Conservation (phyloP, 768 basidiomycete genomes). For the Leccinum variicolor region DNA sequence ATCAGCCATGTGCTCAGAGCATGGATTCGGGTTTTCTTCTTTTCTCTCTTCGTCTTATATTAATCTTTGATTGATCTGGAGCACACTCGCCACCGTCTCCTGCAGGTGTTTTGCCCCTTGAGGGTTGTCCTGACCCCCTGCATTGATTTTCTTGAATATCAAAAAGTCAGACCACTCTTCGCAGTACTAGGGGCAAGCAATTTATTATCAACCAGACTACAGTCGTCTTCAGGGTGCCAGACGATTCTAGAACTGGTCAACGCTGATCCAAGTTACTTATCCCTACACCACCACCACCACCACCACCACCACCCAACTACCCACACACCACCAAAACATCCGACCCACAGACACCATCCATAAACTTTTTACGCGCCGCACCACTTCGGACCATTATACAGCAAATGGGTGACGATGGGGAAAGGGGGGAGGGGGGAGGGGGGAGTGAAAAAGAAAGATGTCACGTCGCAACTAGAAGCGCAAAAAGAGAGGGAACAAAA, state of each 20-base stretch:
- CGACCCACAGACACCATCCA: slow-evolving; percentile 14
- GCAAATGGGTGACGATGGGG: background rate
- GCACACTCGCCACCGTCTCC: background rate
- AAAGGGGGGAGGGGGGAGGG: background rate
- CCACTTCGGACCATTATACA: slow-evolving; percentile 19
- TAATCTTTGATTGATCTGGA: background rate
- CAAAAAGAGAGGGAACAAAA: slow-evolving; percentile 8
- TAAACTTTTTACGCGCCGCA: slow-evolving; percentile 10
- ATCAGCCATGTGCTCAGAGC: background rate
- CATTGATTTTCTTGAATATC: background rate
- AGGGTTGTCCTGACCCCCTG: background rate
- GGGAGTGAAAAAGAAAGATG: slow-evolving; percentile 6
- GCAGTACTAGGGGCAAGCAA: background rate
- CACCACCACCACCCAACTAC: background rate
- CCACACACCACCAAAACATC: slow-evolving; percentile 10
- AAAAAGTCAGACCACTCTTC: background rate
- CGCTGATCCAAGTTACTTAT: slow-evolving; percentile 4
- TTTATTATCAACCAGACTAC: slow-evolving; percentile 4
- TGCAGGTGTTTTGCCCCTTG: background rate
- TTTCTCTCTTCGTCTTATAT: background rate
- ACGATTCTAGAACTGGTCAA: slow-evolving; percentile 3
- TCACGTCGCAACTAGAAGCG: slow-evolving; percentile 21
- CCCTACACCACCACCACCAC: slow-evolving; percentile 5
- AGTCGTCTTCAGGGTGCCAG: slow-evolving; percentile 7
- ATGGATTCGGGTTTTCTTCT: background rate